These are phyloP conservation scores for Beta vulgaris DNA, from an alignment of 148 eudicot species.

Conservation along the genomic window DNA sequence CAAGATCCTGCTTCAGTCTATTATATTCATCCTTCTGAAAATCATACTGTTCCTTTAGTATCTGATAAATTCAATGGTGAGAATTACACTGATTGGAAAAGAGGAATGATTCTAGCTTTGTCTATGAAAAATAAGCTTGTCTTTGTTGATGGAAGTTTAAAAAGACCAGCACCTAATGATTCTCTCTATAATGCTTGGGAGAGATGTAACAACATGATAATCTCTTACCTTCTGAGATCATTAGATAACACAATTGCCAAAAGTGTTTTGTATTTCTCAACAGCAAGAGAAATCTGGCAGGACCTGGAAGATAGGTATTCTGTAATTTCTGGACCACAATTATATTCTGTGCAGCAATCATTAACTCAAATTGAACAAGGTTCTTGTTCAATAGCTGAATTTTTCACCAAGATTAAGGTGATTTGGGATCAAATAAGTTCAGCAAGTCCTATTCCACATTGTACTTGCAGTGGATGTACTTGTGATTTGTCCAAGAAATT, in stretches of 20 bases:
- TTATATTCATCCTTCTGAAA: background rate
- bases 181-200: background rate
- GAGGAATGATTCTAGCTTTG: background rate
- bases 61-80: background rate
- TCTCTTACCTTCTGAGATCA: background rate
- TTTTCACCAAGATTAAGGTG: too few relatives aligned
- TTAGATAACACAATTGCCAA: background rate
- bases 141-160: background rate
- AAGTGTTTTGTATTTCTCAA: background rate
- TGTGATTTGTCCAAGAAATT: background rate
- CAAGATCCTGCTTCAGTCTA: background rate
- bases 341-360: background rate
- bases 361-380: background rate
- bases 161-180: background rate
- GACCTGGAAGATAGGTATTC: background rate
- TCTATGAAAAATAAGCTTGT: background rate
- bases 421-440: background rate
- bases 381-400: background rate
- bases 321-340: background rate
- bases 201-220: background rate
- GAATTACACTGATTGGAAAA: background rate
- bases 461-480: background rate
- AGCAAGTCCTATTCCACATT: background rate
- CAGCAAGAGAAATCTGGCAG: background rate
- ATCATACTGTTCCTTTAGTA: background rate